A percentile compares a stretch with the other conserved stretches of the same genome.
Evolutionary conservation across 1,284 basidiomycete genomes (phyloP).

Genomic region (Cutaneotrichosporon mucoides): DNA sequence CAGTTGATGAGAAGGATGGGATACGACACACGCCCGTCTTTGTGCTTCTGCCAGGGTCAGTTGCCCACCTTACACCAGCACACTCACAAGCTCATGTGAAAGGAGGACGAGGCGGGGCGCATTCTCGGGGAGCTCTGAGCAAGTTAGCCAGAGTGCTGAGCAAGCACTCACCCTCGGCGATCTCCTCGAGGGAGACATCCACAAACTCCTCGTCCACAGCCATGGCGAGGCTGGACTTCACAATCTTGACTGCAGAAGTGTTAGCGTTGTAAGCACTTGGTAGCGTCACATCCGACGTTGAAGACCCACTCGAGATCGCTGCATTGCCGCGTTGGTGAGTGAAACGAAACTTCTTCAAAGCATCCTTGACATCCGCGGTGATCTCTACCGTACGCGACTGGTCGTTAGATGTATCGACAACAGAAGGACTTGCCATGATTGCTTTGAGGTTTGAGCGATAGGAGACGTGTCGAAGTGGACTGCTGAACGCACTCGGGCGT

Average conservation of each 20-base stretch:
- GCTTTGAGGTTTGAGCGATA: too few relatives aligned
- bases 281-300: too few relatives aligned
- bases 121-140: constrained; percentile 79
- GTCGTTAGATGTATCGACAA: not conserved
- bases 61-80: not conserved
- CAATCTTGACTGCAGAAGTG: constrained; percentile 64
- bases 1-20: constrained; percentile 82
- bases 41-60: constrained; percentile 54
- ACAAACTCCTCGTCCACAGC: constrained; percentile 76
- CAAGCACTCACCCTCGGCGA: constrained; percentile 64
- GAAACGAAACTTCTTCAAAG: constrained; percentile 78
- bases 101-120: constrained; percentile 80
- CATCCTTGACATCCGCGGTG: constrained; percentile 66
- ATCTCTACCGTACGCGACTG: constrained; percentile 77
- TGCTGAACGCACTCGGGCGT: too few relatives aligned
- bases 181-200: constrained; percentile 69
- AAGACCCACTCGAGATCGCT: constrained; percentile 58
- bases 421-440: too few relatives aligned
- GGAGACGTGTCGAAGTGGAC: too few relatives aligned
- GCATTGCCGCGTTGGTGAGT: constrained; percentile 63
- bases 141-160: not conserved
- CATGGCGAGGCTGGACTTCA: constrained; percentile 72
- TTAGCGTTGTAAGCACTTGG: too few relatives aligned
- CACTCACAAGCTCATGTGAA: constrained; percentile 65
- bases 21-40: constrained; percentile 78